phyloP scores from a whole-genome alignment of 257 asterid genomes.

The Perilla frutescens region DNA sequence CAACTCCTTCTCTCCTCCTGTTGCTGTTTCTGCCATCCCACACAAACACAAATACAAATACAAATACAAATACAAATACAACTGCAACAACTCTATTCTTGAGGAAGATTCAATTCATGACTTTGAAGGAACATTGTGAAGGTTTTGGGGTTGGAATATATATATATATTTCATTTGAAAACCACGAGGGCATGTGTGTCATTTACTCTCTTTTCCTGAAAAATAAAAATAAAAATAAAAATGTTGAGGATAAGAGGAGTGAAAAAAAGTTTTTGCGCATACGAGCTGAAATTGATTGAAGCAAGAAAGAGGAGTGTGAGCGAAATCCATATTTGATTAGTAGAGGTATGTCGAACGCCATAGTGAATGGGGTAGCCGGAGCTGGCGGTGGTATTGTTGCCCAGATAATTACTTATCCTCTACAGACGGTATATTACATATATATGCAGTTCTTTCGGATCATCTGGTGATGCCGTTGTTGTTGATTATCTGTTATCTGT shows the following conservation, averaged over 20 bases:
- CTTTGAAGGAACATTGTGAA: no score
- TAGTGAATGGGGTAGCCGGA: constrained; percentile 86
- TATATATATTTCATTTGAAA: neutral
- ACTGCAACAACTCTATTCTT: no score
- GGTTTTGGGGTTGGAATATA: no score
- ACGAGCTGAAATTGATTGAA: neutral
- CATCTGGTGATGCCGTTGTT: neutral
- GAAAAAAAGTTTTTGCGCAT: no score
- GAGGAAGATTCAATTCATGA: neutral
- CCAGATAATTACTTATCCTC: constrained; percentile 85
- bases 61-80: neutral
- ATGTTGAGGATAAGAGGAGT: constrained; percentile 26
- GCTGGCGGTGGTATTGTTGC: constrained; percentile 92
- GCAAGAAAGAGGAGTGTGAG: neutral
- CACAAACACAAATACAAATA: neutral
- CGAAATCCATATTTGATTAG: neutral
- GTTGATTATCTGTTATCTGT: no score
- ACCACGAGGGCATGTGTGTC: constrained; percentile 28
- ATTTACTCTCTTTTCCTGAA: neutral
- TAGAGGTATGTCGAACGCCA: constrained; percentile 72
- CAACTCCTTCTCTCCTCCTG: constrained; percentile 11
- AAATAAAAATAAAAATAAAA: neutral
- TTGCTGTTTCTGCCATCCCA: constrained; percentile 2
- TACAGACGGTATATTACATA: constrained; percentile 59
- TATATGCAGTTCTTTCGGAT: neutral